A percentile compares a stretch with the other conserved stretches of the same genome.
Conservation (phyloP, 2,329 filamentous ascomycete genomes). For the Aspergillus unguis region DNA sequence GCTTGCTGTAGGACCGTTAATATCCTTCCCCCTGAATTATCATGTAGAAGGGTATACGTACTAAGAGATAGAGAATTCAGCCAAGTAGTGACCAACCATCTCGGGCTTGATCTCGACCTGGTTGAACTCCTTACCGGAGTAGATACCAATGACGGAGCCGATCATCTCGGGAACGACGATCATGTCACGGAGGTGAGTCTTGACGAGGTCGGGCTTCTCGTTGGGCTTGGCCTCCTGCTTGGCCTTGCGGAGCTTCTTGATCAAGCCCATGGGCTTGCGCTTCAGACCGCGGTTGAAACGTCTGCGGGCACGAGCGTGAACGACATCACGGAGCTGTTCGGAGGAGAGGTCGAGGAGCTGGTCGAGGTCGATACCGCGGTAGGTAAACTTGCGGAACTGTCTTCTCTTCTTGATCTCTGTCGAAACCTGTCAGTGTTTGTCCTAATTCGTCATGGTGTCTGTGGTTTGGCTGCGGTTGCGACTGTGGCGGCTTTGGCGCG, state of each 20-base stretch:
- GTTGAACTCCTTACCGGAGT: conserved; percentile 99
- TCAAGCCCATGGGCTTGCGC: conserved; percentile 99
- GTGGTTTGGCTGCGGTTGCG: conserved; percentile 8
- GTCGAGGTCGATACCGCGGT: conserved; percentile 99
- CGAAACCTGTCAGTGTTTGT: conserved; percentile 31
- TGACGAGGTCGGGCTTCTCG: conserved; percentile 99
- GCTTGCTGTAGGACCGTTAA: conserved; percentile 72
- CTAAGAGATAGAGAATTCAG: conserved; percentile 99
- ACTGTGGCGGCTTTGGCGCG: neutral
- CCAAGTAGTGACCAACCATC: conserved; percentile 99
- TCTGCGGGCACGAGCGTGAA: conserved; percentile 96
- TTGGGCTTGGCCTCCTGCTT: conserved; percentile 99
- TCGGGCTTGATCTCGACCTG: conserved; percentile 99
- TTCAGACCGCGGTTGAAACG: conserved; percentile 99
- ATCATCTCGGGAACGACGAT: conserved; percentile 99
- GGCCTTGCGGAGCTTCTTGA: conserved; percentile 99
- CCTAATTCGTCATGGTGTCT: conserved; percentile 11
- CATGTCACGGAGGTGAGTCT: conserved; percentile 99
- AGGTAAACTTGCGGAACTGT: conserved; percentile 99
- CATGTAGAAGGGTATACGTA: conserved; percentile 53
- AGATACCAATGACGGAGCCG: conserved; percentile 96
- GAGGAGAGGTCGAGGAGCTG: conserved; percentile 99
- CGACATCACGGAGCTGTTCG: conserved; percentile 98
- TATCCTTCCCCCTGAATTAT: neutral
- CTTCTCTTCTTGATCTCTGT: conserved; percentile 98